Evolutionary conservation across 129 eudicot genomes (phyloP).

Genomic region (Centaurea solstitialis): DNA sequence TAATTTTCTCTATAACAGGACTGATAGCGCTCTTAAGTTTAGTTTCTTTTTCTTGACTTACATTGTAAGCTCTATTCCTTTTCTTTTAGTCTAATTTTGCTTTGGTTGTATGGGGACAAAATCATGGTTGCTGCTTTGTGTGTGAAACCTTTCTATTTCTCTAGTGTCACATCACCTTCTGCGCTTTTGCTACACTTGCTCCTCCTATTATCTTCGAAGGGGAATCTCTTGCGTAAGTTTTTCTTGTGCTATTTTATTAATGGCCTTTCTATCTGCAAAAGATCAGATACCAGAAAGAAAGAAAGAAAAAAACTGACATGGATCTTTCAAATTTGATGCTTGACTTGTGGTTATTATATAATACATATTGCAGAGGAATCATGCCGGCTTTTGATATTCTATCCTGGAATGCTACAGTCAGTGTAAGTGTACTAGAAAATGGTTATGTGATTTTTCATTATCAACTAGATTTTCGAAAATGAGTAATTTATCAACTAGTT

Average conservation of each 20-base stretch:
- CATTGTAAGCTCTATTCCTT: constrained; percentile 36
- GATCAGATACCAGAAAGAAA: not conserved
- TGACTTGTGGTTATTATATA: not conserved
- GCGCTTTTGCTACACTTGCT: constrained; percentile 75
- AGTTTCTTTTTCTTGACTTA: constrained; percentile 76
- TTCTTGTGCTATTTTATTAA: not conserved
- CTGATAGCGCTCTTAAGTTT: constrained; percentile 74
- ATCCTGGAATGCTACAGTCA: constrained; percentile 52
- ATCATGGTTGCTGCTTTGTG: not conserved
- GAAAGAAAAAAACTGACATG: not conserved
- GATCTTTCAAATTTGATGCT: not conserved
- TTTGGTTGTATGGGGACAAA: not conserved
- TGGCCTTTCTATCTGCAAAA: not conserved
- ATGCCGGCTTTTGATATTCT: constrained; percentile 71
- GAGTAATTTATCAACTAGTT: too few relatives aligned
- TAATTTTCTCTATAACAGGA: constrained; percentile 42
- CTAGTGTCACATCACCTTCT: constrained; percentile 76
- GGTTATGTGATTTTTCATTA: not conserved
- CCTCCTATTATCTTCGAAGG: constrained; percentile 83
- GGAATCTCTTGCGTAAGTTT: constrained; percentile 70
- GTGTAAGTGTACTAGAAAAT: constrained; percentile 47
- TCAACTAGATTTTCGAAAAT: not conserved
- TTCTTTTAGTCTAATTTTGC: not conserved
- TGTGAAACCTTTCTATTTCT: constrained; percentile 15
- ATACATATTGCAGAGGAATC: constrained; percentile 64